A percentile compares a stretch with the other conserved stretches of the same genome.
phyloP scores from a whole-genome alignment of 2,329 filamentous ascomycete genomes.

The Fusarium algeriense region DNA sequence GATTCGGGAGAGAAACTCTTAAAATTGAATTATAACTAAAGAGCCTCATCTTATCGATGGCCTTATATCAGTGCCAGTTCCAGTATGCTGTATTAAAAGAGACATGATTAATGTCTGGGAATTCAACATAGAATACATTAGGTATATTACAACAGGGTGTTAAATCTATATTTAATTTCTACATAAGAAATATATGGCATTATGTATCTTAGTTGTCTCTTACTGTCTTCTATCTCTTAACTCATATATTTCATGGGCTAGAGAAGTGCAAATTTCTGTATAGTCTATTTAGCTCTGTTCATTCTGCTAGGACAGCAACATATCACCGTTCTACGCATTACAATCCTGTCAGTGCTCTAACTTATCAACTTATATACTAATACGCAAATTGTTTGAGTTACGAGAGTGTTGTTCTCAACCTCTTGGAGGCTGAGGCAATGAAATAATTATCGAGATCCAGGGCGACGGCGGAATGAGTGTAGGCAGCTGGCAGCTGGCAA shows the following conservation, averaged over 20 bases:
- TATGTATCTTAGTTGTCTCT: too few species aligned
- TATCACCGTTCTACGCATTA: background rate
- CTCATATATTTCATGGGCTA: background rate
- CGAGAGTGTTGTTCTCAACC: background rate
- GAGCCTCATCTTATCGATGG: too few species aligned
- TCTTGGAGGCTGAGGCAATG: background rate
- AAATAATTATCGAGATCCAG: background rate
- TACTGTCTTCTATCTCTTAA: background rate
- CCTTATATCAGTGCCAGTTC: too few species aligned
- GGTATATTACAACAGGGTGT: too few species aligned
- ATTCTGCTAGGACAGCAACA: background rate
- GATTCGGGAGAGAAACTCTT: background rate
- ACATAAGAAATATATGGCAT: too few species aligned
- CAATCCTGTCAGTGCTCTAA: background rate
- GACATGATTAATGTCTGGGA: too few species aligned
- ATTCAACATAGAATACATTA: too few species aligned
- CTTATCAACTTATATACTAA: background rate
- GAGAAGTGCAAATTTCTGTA: background rate
- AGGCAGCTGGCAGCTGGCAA: constrained; percentile 25
- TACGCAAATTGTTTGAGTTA: background rate
- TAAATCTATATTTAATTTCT: too few species aligned
- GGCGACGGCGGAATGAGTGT: background rate
- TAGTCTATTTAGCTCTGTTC: background rate
- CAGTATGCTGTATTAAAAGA: too few species aligned
- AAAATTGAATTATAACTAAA: background rate